These are phyloP conservation scores for Symbiodinium natans DNA, from an alignment of 73 alveolate species.

Conservation along the genomic window DNA sequence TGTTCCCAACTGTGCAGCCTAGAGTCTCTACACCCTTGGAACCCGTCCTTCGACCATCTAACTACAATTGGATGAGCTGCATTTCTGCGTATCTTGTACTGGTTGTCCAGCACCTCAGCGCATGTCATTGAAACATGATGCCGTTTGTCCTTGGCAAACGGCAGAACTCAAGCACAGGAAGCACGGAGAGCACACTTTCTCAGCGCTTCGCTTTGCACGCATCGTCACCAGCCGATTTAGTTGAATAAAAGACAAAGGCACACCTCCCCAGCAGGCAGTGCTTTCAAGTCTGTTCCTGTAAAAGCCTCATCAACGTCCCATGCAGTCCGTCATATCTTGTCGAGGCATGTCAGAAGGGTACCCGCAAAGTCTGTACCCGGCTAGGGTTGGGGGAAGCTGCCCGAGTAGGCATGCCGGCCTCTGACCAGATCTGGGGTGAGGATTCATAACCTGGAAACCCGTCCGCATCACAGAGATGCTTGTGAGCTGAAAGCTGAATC, in stretches of 20 bases:
- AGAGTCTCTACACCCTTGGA: too few species aligned
- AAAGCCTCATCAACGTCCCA: too few species aligned
- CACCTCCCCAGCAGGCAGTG: conserved; percentile 11
- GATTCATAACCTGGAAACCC: conserved; percentile 49
- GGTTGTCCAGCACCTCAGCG: conserved; percentile 48
- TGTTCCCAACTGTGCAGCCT: too few species aligned
- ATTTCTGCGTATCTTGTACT: conserved; percentile 55
- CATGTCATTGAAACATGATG: not conserved
- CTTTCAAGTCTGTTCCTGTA: too few species aligned
- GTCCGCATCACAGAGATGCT: too few species aligned
- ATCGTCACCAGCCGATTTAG: conserved; percentile 61
- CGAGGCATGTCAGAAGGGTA: too few species aligned
- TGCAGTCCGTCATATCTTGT: too few species aligned
- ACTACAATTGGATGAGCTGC: conserved; percentile 79
- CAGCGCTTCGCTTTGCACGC: conserved; percentile 30
- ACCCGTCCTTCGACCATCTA: conserved; percentile 66
- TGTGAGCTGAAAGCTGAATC: too few species aligned
- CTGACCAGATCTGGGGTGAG: conserved; percentile 61
- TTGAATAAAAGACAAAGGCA: conserved; percentile 50
- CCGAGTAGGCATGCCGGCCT: conserved; percentile 41
- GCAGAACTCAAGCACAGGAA: not conserved
- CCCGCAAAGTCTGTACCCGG: too few species aligned
- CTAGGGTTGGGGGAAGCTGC: too few species aligned
- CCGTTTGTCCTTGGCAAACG: not conserved
- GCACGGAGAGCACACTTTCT: not conserved